Conservation (phyloP, 352 stramenopile genomes). For the Globisporangium polare region DNA sequence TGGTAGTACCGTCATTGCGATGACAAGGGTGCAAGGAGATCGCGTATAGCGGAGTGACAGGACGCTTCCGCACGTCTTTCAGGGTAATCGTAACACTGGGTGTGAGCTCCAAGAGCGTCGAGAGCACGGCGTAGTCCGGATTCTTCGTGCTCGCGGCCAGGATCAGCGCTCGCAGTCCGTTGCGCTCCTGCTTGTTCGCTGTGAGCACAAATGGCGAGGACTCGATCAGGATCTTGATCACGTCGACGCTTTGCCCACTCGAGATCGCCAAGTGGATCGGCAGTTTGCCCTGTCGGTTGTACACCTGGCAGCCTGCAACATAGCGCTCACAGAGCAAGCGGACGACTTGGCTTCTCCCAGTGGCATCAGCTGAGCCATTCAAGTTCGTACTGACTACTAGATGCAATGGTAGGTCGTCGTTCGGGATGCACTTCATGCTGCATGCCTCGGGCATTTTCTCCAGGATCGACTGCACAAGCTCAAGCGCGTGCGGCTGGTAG, state of each 20-base stretch:
- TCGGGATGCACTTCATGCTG: slow-evolving; percentile 20
- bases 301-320: slow-evolving; percentile 29
- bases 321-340: slow-evolving; percentile 25
- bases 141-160: slow-evolving; percentile 30
- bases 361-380: background rate
- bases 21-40: slow-evolving; percentile 38
- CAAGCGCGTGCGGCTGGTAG: slow-evolving; percentile 25
- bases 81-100: slow-evolving; percentile 19
- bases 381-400: slow-evolving; percentile 24
- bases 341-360: slow-evolving; percentile 1
- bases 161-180: slow-evolving; percentile 37
- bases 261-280: slow-evolving; percentile 47
- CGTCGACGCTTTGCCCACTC: slow-evolving; percentile 21
- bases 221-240: slow-evolving; percentile 26
- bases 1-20: background rate
- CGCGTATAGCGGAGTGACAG: slow-evolving; percentile 48
- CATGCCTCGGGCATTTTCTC: slow-evolving; percentile 26
- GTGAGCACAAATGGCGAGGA: slow-evolving; percentile 29
- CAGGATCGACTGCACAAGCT: slow-evolving; percentile 33
- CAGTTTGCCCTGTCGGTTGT: slow-evolving; percentile 38
- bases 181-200: slow-evolving; percentile 27
- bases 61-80: background rate
- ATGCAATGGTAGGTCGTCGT: slow-evolving; percentile 46
- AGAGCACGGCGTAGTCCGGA: slow-evolving; percentile 30
- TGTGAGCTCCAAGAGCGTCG: slow-evolving; percentile 32